Evolutionary conservation across 345 rosid species (phyloP), one percentile per base, ranked within the genome.

Genomic region (Hevea brasiliensis): DNA sequence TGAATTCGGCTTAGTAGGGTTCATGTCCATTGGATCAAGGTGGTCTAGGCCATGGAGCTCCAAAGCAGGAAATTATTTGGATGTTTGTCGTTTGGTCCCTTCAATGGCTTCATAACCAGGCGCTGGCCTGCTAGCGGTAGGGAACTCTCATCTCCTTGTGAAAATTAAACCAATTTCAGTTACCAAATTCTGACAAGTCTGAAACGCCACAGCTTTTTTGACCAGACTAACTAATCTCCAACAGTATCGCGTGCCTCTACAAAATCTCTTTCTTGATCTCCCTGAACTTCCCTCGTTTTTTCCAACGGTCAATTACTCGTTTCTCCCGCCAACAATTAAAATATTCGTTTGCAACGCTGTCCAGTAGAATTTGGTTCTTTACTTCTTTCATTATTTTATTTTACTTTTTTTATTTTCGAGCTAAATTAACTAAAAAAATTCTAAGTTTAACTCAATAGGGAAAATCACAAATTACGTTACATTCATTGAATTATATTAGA

Each of bases 231-330:
- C 68, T 13, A 20, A 11, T 27, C 27, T 65, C 51, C 26, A 35
- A 56, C 67, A 26, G 24, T 2, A 5, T 48, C 71, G 70, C 75
- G 66, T 79, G 74, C 23, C 37, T 47, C 45, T 32, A 14, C 41
- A 56, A 27, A 48, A 3, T 26, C 58, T 53, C 40, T 57, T 60
- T 11, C 61, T 74, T 57, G 24, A 14, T 73, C 21, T 41, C 67
- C 45, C 8, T n/a, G 10, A 55, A 29, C 69, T 37, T 44, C 14
- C 58, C 5, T 6, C 0, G 12, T 1, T n/a, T 8, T 27, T 66
- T 70, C 64, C 76, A 67, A 73, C 68, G 67, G 76, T 79, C 79
- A 82, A 75, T 65, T 51, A 21, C 73, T 59, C 74, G 54, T 45
- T 26, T 1, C 62, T 40, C 76, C 3, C 37, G 62, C 50, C 75